A percentile compares a stretch with the other conserved stretches of the same genome.
Conservation (phyloP, 805 yeast species). For the Kodamaea lidongshanica region DNA sequence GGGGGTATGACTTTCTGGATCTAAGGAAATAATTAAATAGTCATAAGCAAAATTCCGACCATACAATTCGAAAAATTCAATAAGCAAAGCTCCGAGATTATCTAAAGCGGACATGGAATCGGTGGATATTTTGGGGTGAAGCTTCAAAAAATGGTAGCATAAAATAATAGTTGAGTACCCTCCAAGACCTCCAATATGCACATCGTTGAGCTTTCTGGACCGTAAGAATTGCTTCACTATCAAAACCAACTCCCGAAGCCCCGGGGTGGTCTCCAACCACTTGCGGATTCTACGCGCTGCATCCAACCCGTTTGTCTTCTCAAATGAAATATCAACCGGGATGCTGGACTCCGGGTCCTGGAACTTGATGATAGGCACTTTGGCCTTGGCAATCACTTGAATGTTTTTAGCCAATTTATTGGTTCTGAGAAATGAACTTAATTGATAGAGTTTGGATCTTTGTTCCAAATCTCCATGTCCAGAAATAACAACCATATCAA, state of each 20-base stretch:
- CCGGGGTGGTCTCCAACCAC: conserved; percentile 73
- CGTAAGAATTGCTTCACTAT: conserved; percentile 80
- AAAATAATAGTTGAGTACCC: conserved; percentile 90
- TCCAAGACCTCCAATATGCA: conserved; percentile 90
- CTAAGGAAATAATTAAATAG: conserved; percentile 62
- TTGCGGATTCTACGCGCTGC: conserved; percentile 73
- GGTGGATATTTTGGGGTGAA: conserved; percentile 74
- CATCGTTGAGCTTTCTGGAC: conserved; percentile 73
- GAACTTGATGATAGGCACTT: conserved; percentile 91
- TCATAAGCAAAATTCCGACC: conserved; percentile 88
- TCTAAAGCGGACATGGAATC: conserved; percentile 59
- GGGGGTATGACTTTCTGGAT: conserved; percentile 43
- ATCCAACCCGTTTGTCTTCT: conserved; percentile 70
- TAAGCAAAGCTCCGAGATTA: conserved; percentile 77
- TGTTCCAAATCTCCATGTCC: conserved; percentile 51
- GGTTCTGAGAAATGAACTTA: conserved; percentile 63
- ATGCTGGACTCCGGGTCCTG: conserved; percentile 65
- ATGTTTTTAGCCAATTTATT: conserved; percentile 60
- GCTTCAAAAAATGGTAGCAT: conserved; percentile 66
- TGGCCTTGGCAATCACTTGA: conserved; percentile 82
- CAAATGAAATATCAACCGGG: conserved; percentile 87
- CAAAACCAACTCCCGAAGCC: conserved; percentile 73
- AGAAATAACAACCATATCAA: conserved; percentile 84
- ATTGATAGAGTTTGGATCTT: conserved; percentile 60
- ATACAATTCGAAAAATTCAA: conserved; percentile 88